Conservation (phyloP, 2,329 filamentous ascomycete genomes). For the Hypoxylon sp. region DNA sequence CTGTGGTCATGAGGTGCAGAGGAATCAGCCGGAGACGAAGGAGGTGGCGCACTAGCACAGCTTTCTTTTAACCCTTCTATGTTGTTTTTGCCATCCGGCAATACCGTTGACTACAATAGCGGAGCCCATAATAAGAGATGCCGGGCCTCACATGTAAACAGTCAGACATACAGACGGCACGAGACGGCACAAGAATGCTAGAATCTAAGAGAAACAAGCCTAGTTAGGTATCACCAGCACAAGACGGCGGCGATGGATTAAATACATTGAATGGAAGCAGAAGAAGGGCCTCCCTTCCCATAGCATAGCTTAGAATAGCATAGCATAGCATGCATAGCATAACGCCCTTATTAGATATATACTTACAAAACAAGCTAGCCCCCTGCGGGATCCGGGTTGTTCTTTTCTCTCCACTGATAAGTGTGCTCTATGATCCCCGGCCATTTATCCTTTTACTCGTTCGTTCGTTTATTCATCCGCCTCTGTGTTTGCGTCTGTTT, state of each 20-base stretch:
- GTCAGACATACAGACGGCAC: neutral
- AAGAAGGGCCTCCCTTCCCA: neutral
- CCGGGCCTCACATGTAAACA: slow-evolving; percentile 10
- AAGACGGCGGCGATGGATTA: neutral
- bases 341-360: slow-evolving; percentile 37
- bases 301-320: neutral
- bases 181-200: slow-evolving; percentile 7
- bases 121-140: neutral
- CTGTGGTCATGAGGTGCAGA: neutral
- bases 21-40: neutral
- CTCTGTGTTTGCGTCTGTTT: neutral
- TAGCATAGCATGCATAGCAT: slow-evolving; percentile 1
- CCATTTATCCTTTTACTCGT: slow-evolving; percentile 1
- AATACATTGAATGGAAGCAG: slow-evolving; percentile 19
- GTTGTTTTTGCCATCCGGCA: slow-evolving; percentile 14
- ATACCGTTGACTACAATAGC: slow-evolving; percentile 2
- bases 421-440: slow-evolving; percentile 13
- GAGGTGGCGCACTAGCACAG: slow-evolving; percentile 3
- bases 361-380: slow-evolving; percentile 35
- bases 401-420: slow-evolving; percentile 19
- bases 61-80: slow-evolving; percentile 21
- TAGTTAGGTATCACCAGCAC: slow-evolving; percentile 15
- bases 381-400: slow-evolving; percentile 6
- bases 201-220: slow-evolving; percentile 24
- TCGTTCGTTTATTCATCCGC: neutral